These are phyloP conservation scores for Urostyla sp. DNA, from an alignment of 73 alveolate species.

Conservation along the genomic window DNA sequence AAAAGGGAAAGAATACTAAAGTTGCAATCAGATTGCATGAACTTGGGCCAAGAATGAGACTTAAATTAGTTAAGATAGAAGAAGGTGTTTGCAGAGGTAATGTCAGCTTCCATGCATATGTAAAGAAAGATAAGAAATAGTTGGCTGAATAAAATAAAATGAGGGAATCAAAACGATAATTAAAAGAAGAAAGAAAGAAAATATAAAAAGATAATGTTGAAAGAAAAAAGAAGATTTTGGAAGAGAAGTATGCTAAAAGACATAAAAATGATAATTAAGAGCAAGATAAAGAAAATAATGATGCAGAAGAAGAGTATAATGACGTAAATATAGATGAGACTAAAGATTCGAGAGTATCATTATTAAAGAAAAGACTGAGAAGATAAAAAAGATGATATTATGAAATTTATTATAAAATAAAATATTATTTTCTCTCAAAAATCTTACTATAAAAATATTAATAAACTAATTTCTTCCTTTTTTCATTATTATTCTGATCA, in stretches of 20 bases:
- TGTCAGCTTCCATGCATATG: conserved; percentile 84
- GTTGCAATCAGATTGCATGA: conserved; percentile 84
- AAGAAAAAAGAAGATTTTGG: conserved; percentile 77
- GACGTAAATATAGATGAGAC: conserved; percentile 20
- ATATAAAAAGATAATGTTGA: conserved; percentile 85
- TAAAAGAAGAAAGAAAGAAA: conserved; percentile 86
- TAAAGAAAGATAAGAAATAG: conserved; percentile 74
- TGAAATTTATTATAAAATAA: no score
- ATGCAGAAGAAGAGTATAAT: conserved; percentile 28
- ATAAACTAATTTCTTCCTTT: no score
- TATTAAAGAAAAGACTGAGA: no score
- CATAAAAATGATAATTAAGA: neutral
- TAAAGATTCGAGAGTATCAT: conserved; percentile 38
- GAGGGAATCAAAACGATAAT: conserved; percentile 79
- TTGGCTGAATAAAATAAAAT: conserved; percentile 69
- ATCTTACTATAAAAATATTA: no score
- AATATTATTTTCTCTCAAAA: no score
- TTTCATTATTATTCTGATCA: no score
- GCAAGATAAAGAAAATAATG: conserved; percentile 7
- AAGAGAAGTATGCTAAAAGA: conserved; percentile 37
- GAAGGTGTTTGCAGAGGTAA: conserved; percentile 94
- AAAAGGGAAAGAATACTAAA: conserved; percentile 75
- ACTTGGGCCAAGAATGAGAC: conserved; percentile 91
- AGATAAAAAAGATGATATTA: no score
- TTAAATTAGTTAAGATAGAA: conserved; percentile 84